Conservation (phyloP, 2,329 filamentous ascomycete species). For the Geoglossum cookeanum region DNA sequence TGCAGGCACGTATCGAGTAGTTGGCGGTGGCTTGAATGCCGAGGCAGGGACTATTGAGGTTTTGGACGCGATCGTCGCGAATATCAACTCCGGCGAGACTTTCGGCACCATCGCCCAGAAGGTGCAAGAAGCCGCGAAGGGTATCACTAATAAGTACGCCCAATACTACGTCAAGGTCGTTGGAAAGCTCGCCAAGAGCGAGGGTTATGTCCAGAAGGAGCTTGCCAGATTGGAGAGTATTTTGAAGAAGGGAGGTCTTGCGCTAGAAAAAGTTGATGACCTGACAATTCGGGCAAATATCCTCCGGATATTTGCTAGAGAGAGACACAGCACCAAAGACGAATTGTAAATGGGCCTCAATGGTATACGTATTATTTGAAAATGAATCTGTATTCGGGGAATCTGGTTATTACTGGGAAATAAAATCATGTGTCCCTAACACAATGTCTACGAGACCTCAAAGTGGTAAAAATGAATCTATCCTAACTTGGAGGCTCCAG, state of each 20-base stretch:
- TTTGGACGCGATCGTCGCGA: conserved; percentile 57
- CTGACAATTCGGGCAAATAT: conserved; percentile 75
- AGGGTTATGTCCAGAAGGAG: conserved; percentile 72
- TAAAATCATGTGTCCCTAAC: neutral
- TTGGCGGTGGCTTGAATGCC: conserved; percentile 61
- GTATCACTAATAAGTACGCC: conserved; percentile 61
- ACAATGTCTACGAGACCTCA: neutral
- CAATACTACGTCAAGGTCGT: conserved; percentile 90
- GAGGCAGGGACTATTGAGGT: conserved; percentile 65
- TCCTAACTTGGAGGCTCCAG: neutral
- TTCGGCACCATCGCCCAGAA: conserved; percentile 48
- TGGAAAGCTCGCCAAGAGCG: conserved; percentile 61
- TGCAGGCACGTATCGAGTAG: conserved; percentile 65
- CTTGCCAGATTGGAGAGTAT: conserved; percentile 59
- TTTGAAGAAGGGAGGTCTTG: conserved; percentile 69
- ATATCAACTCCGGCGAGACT: conserved; percentile 40
- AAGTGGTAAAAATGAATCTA: neutral
- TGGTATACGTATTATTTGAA: conserved; percentile 3
- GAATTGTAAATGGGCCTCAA: conserved; percentile 37
- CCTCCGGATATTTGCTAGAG: conserved; percentile 52
- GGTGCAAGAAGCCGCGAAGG: conserved; percentile 49
- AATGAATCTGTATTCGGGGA: neutral
- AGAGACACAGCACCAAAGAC: conserved; percentile 39
- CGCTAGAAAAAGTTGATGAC: conserved; percentile 75
- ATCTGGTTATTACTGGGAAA: neutral